Conservation (phyloP, 2,329 filamentous ascomycete genomes). For the Sporothrix sp. region DNA sequence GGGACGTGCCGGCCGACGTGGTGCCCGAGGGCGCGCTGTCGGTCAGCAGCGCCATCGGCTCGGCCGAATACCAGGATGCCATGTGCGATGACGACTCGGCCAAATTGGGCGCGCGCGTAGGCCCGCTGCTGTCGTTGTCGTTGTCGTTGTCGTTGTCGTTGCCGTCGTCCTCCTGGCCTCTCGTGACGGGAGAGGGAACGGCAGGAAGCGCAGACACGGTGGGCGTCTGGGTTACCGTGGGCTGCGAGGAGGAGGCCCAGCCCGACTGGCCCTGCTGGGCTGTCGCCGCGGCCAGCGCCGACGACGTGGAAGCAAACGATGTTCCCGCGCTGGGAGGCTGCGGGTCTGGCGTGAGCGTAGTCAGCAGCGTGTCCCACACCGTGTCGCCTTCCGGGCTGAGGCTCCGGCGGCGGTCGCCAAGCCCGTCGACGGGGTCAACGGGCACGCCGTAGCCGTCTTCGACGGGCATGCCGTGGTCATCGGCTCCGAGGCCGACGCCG, state of each 20-base stretch:
- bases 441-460: conserved; percentile 1
- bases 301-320: conserved; percentile 66
- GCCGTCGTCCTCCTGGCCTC: background rate
- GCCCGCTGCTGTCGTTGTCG: background rate
- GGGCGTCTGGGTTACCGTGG: conserved; percentile 4
- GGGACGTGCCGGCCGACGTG: conserved; percentile 13
- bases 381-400: conserved; percentile 59
- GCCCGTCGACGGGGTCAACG: conserved; percentile 47
- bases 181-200: conserved; percentile 1
- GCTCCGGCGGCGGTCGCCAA: conserved; percentile 78
- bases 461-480: background rate
- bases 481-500: background rate
- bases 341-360: conserved; percentile 71
- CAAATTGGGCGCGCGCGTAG: background rate
- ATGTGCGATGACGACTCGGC: background rate
- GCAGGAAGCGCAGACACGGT: conserved; percentile 5
- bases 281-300: conserved; percentile 31
- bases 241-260: conserved; percentile 2
- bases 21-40: conserved; percentile 4
- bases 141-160: no score
- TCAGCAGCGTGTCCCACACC: conserved; percentile 71
- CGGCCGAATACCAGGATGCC: background rate
- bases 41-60: background rate
- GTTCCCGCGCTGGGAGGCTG: conserved; percentile 71
- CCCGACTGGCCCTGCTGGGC: background rate